Evolutionary conservation across 1,139 yeast species (phyloP).

Genomic region (Scheffersomyces lignicola): DNA sequence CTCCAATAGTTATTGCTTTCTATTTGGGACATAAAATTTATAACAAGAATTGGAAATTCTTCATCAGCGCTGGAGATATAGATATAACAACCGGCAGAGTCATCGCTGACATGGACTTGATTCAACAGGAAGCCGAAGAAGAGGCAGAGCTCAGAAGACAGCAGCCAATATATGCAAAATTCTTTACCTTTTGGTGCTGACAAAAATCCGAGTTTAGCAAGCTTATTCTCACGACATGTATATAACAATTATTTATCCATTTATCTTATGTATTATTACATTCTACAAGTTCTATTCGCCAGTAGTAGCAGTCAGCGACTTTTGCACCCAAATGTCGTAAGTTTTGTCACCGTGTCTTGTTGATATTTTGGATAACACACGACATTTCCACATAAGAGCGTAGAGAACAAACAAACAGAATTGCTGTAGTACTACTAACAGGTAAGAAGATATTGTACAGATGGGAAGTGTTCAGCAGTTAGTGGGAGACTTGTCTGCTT

Average conservation of each 20-base stretch:
- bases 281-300: too few species aligned
- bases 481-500: conserved; percentile 53
- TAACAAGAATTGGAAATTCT: conserved; percentile 25
- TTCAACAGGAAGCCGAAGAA: conserved; percentile 21
- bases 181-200: conserved; percentile 24
- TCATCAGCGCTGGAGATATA: conserved; percentile 24
- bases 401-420: not conserved
- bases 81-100: conserved; percentile 35
- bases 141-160: conserved; percentile 12
- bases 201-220: too few species aligned
- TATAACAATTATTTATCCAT: too few species aligned
- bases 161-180: conserved; percentile 17
- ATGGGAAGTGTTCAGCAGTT: conserved; percentile 49
- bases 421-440: not conserved
- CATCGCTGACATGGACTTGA: conserved; percentile 24
- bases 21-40: conserved; percentile 28
- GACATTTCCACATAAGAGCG: not conserved
- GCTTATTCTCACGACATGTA: too few species aligned
- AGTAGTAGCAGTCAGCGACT: too few species aligned
- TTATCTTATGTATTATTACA: too few species aligned
- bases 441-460: not conserved
- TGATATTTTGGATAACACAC: not conserved
- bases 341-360: not conserved
- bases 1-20: conserved; percentile 25
- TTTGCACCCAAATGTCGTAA: too few species aligned